Percentiles rank a stretch among this genome's conserved stretches.
Conservation (phyloP, 495 filamentous ascomycete genomes). For the Xylaria grammica region DNA sequence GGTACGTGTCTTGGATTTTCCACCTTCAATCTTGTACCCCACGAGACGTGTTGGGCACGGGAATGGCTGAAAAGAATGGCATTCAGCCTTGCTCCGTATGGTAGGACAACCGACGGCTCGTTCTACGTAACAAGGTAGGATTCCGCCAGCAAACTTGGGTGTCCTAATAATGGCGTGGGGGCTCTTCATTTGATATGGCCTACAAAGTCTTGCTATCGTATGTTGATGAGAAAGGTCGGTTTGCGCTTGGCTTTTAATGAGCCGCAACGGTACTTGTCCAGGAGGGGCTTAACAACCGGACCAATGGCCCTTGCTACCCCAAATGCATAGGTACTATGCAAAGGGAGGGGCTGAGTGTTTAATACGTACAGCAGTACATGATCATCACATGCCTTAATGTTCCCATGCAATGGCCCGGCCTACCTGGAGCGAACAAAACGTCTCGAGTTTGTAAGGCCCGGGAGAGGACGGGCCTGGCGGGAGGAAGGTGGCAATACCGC, state of each 20-base stretch:
- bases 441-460: no score
- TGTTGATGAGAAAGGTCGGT: background rate
- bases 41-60: background rate
- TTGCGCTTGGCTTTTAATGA: background rate
- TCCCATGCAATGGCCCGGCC: no score
- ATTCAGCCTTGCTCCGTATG: background rate
- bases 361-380: no score
- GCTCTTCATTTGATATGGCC: no score
- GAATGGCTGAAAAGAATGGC: background rate
- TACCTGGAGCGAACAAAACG: no score
- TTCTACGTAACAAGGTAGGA: background rate
- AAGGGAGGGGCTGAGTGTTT: no score
- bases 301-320: no score
- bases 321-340: no score
- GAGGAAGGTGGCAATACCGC: no score
- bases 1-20: background rate
- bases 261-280: background rate
- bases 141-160: background rate
- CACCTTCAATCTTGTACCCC: background rate
- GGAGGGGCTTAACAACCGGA: background rate
- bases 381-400: no score
- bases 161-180: background rate
- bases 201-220: background rate
- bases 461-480: no score
- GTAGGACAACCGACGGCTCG: background rate